phyloP scores from a whole-genome alignment of 305 asterid genomes.

The Ajuga reptans region DNA sequence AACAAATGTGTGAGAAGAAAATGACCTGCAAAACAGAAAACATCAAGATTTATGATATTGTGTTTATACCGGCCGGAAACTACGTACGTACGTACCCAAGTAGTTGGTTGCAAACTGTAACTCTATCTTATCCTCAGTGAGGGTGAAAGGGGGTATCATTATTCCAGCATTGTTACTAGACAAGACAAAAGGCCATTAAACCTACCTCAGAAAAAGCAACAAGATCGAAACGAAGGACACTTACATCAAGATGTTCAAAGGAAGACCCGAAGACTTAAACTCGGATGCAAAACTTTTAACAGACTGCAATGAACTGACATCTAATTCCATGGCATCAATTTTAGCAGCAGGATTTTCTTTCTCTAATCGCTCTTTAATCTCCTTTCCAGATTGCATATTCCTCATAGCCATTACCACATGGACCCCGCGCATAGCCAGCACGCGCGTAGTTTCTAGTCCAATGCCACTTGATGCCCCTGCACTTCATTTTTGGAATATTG shows the following conservation, averaged over 20 bases:
- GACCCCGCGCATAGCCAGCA: conserved; percentile 76
- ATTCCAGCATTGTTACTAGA: conserved; percentile 84
- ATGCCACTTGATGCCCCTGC: conserved; percentile 89
- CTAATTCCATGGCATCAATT: conserved; percentile 67
- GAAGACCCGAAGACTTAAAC: conserved; percentile 48
- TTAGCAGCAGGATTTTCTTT: conserved; percentile 56
- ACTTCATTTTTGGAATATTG: too few species aligned
- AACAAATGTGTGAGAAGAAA: conserved; percentile 61
- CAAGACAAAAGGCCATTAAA: conserved; percentile 10
- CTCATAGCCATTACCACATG: conserved; percentile 67
- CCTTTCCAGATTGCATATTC: conserved; percentile 43
- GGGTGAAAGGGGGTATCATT: conserved; percentile 54
- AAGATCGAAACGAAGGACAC: conserved; percentile 10
- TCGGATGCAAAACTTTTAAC: conserved; percentile 59
- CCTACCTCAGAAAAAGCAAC: background rate
- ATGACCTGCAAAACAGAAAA: conserved; percentile 66
- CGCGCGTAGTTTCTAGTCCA: conserved; percentile 78
- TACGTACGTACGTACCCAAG: conserved; percentile 56
- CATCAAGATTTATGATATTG: too few species aligned
- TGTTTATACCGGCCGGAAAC: too few species aligned
- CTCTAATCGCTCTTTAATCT: conserved; percentile 44
- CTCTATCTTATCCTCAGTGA: conserved; percentile 73
- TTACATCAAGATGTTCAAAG: conserved; percentile 70
- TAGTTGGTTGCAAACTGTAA: conserved; percentile 80
- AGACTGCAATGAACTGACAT: conserved; percentile 66